Conservation (phyloP, 2,329 filamentous ascomycete genomes). For the Coniella lustricola region DNA sequence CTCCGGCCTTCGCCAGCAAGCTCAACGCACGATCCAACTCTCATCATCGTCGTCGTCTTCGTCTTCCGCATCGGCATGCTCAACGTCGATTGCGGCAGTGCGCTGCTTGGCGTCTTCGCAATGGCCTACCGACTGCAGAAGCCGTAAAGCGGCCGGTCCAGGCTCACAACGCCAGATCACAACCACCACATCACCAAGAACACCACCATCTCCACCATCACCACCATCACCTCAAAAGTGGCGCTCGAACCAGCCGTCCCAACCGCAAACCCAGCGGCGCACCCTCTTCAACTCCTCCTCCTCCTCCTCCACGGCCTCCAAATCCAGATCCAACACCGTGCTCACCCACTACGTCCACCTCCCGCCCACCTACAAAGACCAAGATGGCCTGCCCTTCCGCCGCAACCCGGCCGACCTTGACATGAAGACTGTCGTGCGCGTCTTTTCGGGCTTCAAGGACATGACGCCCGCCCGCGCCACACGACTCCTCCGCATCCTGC, state of each 20-base stretch:
- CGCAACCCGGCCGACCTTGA: constrained; percentile 34
- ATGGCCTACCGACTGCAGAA: no score
- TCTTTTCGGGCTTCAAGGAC: constrained; percentile 42
- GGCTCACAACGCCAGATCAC: neutral
- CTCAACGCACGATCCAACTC: constrained; percentile 1
- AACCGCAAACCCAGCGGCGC: constrained; percentile 2
- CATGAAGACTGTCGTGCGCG: constrained; percentile 34
- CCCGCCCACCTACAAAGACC: constrained; percentile 50
- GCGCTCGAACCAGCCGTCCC: neutral
- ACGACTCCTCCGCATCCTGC: constrained; percentile 48
- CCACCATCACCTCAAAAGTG: neutral
- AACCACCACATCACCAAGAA: no score
- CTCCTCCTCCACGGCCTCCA: no score
- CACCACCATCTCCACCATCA: neutral
- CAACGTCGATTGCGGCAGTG: neutral
- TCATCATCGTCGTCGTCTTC: neutral
- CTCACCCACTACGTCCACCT: constrained; percentile 51
- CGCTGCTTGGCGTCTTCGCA: no score
- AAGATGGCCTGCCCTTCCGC: constrained; percentile 46
- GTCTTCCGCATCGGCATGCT: neutral
- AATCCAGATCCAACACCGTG: constrained; percentile 20
- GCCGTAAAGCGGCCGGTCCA: neutral
- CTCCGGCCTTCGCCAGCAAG: constrained; percentile 18
- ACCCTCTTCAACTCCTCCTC: constrained; percentile 21
- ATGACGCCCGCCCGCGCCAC: constrained; percentile 43